Evolutionary conservation across 371 early-diverging fungal genomes (phyloP), one percentile per base, ranked within the genome.

Genomic region (Mortierella sp.): DNA sequence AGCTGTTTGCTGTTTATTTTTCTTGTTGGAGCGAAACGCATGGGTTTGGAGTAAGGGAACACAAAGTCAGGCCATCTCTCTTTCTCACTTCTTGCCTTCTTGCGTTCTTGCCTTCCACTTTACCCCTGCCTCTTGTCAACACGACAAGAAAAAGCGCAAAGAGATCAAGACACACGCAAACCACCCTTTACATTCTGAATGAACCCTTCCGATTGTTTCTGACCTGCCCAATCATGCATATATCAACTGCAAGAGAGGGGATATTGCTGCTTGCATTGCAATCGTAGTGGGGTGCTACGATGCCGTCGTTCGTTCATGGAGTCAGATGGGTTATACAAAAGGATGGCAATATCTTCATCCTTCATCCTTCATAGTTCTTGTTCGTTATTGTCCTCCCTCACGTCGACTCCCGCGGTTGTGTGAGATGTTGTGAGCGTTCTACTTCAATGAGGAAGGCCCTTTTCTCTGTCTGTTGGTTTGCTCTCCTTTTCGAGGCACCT

Each of bases 211-310:
- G 37, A n/a, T 70, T 44, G 6, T 34, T 55, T 10, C 40, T 37
- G 21, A 19, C 77, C 69, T 72, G 75, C 69, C 69, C 69, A 80
- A 80, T 80, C 76, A 67, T 80, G 80, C 72, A 77, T 55, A 1
- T 40, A 37, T 9, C 43, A 21, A 21, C 67, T 67, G 37, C 34
- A n/a, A 54, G 54, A 40, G 67, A 28, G 57, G n/a, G 67, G 24
- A 37, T 24, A 40, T 37, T 28, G 31, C 4, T 59, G 11, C 9
- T 31, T 28, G 10, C 14, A 31, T 14, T 11, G 67, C 21, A 37
- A 3, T 9, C 21, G 40, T 10, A 10, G 37, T 40, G 28, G 21
- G 0, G 19, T 24, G 34, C 40, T 37, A 37, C 59, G 13, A 14
- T 26, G 5, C 26, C 19, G 37, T 5, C 24, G 64, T 64, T 10